These are phyloP conservation scores for Colletotrichum zoysiae DNA, from an alignment of 2,329 filamentous ascomycete genomes.

Conservation along the genomic window DNA sequence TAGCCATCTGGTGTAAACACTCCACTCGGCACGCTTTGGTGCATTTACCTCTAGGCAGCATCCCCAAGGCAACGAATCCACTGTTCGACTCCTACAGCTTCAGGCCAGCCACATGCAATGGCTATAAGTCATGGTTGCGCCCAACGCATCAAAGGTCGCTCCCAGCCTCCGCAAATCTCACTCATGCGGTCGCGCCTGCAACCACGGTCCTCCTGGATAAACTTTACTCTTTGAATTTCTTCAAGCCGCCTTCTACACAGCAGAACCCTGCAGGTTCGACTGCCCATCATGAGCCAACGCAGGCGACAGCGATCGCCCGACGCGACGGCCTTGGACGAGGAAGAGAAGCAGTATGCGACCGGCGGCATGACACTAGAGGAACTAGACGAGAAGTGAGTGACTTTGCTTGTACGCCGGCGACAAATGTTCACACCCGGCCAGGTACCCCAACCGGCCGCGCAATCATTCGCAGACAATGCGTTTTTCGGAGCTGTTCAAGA, in stretches of 20 bases:
- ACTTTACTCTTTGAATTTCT: too few relatives aligned
- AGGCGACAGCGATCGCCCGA: conserved; percentile 49
- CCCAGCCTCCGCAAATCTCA: too few relatives aligned
- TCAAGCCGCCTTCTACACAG: neutral
- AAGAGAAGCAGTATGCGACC: conserved; percentile 63
- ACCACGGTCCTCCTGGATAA: too few relatives aligned
- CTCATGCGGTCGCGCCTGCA: neutral
- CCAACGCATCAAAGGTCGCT: neutral
- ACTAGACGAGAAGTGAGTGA: conserved; percentile 58
- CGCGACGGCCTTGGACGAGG: conserved; percentile 61
- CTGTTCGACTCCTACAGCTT: conserved; percentile 5
- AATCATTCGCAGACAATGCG: conserved; percentile 84
- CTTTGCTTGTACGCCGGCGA: neutral
- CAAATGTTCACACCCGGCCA: conserved; percentile 52
- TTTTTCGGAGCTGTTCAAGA: conserved; percentile 83
- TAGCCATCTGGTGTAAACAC: neutral
- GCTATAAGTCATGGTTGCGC: conserved; percentile 25
- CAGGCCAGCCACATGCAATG: conserved; percentile 13
- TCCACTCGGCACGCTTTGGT: conserved; percentile 3
- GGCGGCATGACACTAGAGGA: conserved; percentile 56
- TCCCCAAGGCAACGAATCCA: conserved; percentile 40
- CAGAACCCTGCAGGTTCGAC: neutral
- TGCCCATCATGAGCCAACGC: conserved; percentile 51
- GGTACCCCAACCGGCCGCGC: conserved; percentile 84
- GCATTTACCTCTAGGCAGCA: conserved; percentile 32